Percentiles rank a stretch among this genome's conserved stretches.
Conservation (phyloP, 441 rosid genomes). For the Corymbia calophylla region DNA sequence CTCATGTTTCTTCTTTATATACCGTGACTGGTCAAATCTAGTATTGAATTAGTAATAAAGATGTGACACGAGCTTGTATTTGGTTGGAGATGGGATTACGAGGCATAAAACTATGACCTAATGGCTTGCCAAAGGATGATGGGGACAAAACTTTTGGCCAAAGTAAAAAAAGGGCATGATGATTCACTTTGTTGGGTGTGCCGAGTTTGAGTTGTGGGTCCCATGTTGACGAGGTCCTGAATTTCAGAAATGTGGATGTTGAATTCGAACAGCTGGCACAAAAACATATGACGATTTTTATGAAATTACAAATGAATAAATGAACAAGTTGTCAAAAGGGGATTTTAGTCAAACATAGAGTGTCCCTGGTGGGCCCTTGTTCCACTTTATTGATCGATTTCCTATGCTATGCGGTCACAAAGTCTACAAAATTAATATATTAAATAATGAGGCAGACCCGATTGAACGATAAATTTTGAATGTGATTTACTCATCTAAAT, state of each 20-base stretch:
- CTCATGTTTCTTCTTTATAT: neutral
- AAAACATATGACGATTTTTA: neutral
- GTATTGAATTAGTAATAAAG: neutral
- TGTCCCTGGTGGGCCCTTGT: neutral
- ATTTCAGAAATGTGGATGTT: neutral
- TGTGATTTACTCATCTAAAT: neutral
- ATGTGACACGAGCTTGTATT: neutral
- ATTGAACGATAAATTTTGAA: neutral
- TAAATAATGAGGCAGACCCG: neutral
- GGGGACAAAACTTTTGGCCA: neutral
- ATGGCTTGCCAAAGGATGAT: neutral
- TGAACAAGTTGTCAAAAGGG: neutral
- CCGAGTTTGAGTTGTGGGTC: neutral
- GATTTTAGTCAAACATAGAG: neutral
- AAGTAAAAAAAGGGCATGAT: neutral
- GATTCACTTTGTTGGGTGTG: neutral
- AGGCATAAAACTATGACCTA: neutral
- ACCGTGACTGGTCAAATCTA: neutral
- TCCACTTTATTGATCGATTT: neutral
- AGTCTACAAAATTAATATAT: neutral
- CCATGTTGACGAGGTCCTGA: neutral
- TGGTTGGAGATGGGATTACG: neutral
- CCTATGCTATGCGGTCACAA: neutral
- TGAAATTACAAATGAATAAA: neutral
- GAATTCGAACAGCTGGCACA: neutral